Conservation (phyloP, 1,139 yeast genomes). For the Zygotorulaspora mrakii region DNA sequence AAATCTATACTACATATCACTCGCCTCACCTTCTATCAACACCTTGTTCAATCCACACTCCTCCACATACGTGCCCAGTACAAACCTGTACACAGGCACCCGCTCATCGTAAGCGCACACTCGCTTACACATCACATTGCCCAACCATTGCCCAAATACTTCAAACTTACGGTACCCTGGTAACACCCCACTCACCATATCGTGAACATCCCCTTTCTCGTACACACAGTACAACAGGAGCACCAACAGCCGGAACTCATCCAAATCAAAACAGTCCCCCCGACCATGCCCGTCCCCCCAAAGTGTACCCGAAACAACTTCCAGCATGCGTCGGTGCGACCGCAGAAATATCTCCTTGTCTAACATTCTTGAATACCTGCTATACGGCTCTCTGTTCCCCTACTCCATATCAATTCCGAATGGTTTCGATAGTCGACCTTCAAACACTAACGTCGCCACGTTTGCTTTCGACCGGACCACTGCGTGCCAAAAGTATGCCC, state of each 20-base stretch:
- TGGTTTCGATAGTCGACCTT: too few relatives aligned
- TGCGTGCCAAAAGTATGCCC: too few relatives aligned
- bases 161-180: not conserved
- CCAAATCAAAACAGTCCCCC: too few relatives aligned
- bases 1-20: too few relatives aligned
- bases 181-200: not conserved
- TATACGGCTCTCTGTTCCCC: too few relatives aligned
- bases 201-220: conserved; percentile 5
- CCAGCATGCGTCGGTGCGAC: conserved; percentile 1
- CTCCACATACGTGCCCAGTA: conserved; percentile 3
- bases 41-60: not conserved
- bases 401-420: too few relatives aligned
- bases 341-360: too few relatives aligned
- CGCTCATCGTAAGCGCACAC: conserved; percentile 3
- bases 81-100: conserved; percentile 1
- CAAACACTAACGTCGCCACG: too few relatives aligned
- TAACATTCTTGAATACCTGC: too few relatives aligned
- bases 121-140: conserved; percentile 2
- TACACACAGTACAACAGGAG: conserved; percentile 3
- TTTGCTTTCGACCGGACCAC: too few relatives aligned
- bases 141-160: conserved; percentile 4
- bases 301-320: too few relatives aligned
- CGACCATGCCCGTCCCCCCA: too few relatives aligned
- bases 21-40: not conserved
- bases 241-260: conserved; percentile 1